Evolutionary conservation across 345 rosid species (phyloP).

Genomic region (Aurinia saxatilis): DNA sequence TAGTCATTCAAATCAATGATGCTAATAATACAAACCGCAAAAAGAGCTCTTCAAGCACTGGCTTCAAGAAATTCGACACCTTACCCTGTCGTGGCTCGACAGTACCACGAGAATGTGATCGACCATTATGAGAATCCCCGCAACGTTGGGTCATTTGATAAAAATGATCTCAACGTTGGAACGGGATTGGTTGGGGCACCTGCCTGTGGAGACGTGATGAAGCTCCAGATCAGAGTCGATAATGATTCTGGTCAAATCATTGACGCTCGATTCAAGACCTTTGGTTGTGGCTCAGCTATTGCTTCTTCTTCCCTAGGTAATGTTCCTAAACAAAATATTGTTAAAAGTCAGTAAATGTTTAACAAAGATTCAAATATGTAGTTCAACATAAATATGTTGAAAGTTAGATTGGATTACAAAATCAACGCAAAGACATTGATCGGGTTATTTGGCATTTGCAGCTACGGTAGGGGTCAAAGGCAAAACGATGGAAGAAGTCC

Average conservation of each 20-base stretch:
- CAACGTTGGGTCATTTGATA: constrained; percentile 95
- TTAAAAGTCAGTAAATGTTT: too few species aligned
- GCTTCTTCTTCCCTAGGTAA: constrained; percentile 96
- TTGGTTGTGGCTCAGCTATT: constrained; percentile 97
- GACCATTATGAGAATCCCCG: constrained; percentile 95
- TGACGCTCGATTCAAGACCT: constrained; percentile 96
- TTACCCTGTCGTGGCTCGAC: constrained; percentile 31
- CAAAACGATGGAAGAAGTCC: constrained; percentile 79
- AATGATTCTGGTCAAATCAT: constrained; percentile 70
- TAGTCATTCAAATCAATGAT: not conserved
- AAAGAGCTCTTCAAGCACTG: constrained; percentile 30
- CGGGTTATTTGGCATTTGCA: too few species aligned
- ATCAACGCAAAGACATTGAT: too few species aligned
- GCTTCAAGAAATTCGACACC: constrained; percentile 3
- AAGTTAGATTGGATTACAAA: too few species aligned
- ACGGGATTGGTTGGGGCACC: constrained; percentile 99
- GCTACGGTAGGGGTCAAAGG: constrained; percentile 99
- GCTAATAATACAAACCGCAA: constrained; percentile 41
- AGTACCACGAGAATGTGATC: constrained; percentile 88
- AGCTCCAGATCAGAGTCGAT: constrained; percentile 92
- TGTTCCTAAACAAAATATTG: too few species aligned
- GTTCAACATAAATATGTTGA: too few species aligned
- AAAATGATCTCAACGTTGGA: constrained; percentile 75
- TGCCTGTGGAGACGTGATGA: constrained; percentile 98
- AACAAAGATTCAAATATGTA: too few species aligned